A percentile compares a stretch with the other conserved stretches of the same genome.
Evolutionary conservation across 345 rosid genomes (phyloP).

Genomic region (Diplotaxis tenuifolia): DNA sequence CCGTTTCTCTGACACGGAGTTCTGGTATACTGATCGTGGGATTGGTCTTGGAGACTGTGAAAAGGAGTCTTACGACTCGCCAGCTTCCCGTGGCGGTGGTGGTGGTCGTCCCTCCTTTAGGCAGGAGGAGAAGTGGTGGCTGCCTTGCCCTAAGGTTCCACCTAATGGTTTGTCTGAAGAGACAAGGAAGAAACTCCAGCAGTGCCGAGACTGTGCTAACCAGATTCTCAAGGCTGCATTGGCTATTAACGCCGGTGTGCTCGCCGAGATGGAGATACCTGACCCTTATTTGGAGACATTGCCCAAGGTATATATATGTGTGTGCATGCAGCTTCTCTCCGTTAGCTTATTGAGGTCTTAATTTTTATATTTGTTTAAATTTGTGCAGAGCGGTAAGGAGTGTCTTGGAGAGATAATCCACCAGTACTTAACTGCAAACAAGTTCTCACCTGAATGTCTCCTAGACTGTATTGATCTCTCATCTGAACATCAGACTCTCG

Average conservation of each 20-base stretch:
- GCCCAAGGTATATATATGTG: conserved; percentile 92
- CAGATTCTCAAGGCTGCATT: conserved; percentile 96
- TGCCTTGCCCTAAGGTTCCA: conserved; percentile 75
- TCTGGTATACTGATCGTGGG: conserved; percentile 94
- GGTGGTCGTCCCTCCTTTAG: conserved; percentile 38
- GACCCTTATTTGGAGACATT: conserved; percentile 75
- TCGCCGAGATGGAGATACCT: conserved; percentile 94
- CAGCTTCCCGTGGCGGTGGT: conserved; percentile 31
- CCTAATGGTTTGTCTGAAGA: conserved; percentile 74
- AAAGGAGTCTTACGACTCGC: conserved; percentile 45
- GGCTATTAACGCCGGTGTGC: conserved; percentile 90
- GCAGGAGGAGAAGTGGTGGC: conserved; percentile 74
- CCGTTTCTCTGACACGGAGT: conserved; percentile 65
- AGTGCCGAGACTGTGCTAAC: conserved; percentile 80
- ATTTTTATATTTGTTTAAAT: not conserved
- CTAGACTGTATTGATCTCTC: conserved; percentile 87
- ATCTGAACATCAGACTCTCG: conserved; percentile 80
- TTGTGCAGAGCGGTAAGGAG: conserved; percentile 63
- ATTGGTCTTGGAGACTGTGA: conserved; percentile 61
- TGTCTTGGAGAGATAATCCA: conserved; percentile 83
- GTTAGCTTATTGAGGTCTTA: not conserved
- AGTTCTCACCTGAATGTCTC: conserved; percentile 80
- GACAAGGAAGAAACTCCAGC: conserved; percentile 75
- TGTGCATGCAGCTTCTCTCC: not conserved
- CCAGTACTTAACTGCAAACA: conserved; percentile 71